Conservation (phyloP, 163 green algal species). For the Chloroidium sp. region DNA sequence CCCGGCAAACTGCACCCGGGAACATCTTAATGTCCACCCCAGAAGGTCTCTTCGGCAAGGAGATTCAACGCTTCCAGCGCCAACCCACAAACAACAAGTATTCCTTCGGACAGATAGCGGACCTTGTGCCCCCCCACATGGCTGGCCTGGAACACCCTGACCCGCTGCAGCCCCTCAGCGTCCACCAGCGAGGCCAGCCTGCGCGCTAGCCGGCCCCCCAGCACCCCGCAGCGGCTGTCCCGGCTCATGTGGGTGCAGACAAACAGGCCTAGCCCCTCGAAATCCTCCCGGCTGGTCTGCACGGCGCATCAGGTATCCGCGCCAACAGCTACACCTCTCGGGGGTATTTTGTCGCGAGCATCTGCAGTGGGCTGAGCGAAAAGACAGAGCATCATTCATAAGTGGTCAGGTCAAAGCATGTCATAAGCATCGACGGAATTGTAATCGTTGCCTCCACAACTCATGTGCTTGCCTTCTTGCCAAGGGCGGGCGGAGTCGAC, state of each 20-base stretch:
- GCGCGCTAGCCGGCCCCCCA: constrained; percentile 19
- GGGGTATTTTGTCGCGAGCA: too few species aligned
- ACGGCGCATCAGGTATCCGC: too few species aligned
- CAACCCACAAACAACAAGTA: not conserved
- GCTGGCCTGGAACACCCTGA: constrained; percentile 22
- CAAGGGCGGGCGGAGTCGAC: too few species aligned
- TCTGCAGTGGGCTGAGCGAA: too few species aligned
- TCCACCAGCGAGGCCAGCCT: constrained; percentile 9
- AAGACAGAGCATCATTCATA: too few species aligned
- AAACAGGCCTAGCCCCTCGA: constrained; percentile 4
- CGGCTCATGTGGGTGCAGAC: constrained; percentile 25
- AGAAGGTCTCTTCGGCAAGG: not conserved
- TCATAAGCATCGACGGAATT: too few species aligned
- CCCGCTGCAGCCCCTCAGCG: constrained; percentile 1
- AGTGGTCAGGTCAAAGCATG: too few species aligned
- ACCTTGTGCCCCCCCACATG: constrained; percentile 44
- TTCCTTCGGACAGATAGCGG: not conserved
- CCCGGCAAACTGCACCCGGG: constrained; percentile 34
- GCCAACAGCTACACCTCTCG: too few species aligned
- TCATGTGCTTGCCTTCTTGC: too few species aligned
- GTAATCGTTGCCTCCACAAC: too few species aligned
- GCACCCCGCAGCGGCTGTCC: constrained; percentile 29
- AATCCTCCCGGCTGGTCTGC: too few species aligned
- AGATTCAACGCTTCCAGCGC: not conserved
- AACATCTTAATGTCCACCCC: not conserved